A percentile compares a stretch with the other conserved stretches of the same genome.
These are phyloP conservation scores for Talaromyces piceae DNA, from an alignment of 2,329 filamentous ascomycete genomes.

Conservation along the genomic window DNA sequence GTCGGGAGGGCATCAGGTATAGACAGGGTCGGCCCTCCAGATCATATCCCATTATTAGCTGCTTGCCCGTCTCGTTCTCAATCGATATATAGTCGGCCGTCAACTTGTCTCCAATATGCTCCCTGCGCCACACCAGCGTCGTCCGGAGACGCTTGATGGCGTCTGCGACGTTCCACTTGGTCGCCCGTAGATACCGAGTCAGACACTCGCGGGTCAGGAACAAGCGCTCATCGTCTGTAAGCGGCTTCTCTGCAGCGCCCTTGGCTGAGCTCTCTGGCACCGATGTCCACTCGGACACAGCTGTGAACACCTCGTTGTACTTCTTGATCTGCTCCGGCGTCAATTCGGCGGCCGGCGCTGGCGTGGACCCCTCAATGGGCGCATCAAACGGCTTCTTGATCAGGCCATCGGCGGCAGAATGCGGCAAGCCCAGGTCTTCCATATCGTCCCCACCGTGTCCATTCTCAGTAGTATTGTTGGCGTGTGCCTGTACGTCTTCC, in stretches of 20 bases:
- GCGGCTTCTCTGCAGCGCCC: slow-evolving; percentile 49
- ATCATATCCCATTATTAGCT: slow-evolving; percentile 82
- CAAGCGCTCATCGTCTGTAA: slow-evolving; percentile 73
- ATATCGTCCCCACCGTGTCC: no score
- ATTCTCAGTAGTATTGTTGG: slow-evolving; percentile 9
- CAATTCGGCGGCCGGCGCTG: slow-evolving; percentile 52
- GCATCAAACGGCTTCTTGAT: slow-evolving; percentile 52
- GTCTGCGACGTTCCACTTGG: slow-evolving; percentile 76
- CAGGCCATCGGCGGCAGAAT: slow-evolving; percentile 14
- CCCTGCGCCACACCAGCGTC: slow-evolving; percentile 80
- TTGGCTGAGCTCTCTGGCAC: slow-evolving; percentile 59
- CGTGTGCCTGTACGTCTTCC: slow-evolving; percentile 4
- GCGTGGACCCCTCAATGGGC: slow-evolving; percentile 52
- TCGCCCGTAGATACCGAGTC: slow-evolving; percentile 84
- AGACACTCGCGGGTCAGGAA: slow-evolving; percentile 92
- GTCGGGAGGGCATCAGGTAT: slow-evolving; percentile 80
- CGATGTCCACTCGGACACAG: slow-evolving; percentile 63
- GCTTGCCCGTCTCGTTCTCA: slow-evolving; percentile 96
- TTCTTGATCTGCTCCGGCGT: slow-evolving; percentile 72
- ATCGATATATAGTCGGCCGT: slow-evolving; percentile 82
- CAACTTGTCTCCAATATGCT: slow-evolving; percentile 69
- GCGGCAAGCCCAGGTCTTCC: slow-evolving; percentile 1
- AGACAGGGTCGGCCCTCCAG: slow-evolving; percentile 77
- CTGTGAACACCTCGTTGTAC: slow-evolving; percentile 67
- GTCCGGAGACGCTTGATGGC: slow-evolving; percentile 70